phyloP scores from a whole-genome alignment of 345 rosid species.

The Salix arbutifolia region DNA sequence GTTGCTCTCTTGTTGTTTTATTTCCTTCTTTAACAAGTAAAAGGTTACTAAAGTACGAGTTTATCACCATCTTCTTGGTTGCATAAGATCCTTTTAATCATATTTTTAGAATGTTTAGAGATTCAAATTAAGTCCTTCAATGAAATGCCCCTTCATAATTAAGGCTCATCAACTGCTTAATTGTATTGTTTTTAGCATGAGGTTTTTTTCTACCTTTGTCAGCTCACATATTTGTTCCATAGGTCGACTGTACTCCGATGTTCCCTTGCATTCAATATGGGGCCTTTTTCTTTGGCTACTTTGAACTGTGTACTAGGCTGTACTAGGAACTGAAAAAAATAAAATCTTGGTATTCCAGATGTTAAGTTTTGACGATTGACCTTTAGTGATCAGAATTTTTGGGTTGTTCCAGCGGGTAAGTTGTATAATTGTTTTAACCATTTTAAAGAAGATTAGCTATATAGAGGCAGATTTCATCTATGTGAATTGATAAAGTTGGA shows the following conservation, averaged over 20 bases:
- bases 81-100: neutral
- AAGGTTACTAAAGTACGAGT: neutral
- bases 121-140: neutral
- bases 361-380: neutral
- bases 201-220: neutral
- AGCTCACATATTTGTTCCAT: neutral
- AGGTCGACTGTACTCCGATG: neutral
- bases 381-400: neutral
- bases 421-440: neutral
- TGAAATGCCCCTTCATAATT: neutral
- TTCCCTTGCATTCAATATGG: neutral
- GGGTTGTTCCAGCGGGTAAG: neutral
- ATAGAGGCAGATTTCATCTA: neutral
- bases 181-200: neutral
- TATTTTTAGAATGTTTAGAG: neutral
- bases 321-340: neutral
- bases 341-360: neutral
- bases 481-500: neutral
- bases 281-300: neutral
- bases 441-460: neutral
- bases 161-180: neutral
- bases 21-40: neutral
- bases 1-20: neutral
- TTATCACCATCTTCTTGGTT: neutral
- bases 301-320: neutral